Evolutionary conservation across 345 rosid species (phyloP), one percentile per base, ranked within the genome.

Genomic region (Ceriops tagal): DNA sequence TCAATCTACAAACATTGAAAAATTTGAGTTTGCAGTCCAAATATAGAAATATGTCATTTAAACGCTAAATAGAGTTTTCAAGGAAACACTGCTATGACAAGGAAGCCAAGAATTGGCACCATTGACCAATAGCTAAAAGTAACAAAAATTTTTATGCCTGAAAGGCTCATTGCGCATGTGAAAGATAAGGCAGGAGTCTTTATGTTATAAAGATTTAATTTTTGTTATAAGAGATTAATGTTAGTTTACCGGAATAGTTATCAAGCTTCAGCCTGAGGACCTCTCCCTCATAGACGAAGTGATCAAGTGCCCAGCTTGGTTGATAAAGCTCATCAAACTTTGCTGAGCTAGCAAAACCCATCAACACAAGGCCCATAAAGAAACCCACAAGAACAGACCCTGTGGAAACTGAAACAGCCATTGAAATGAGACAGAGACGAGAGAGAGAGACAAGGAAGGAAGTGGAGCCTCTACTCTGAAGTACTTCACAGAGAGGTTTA

Each of bases 281-380:
- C 37, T 96, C 97, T 58, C 99, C 98, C 62, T 96, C 93, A 56
- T 83, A 81, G 19, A 73, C 19, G 52, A 90, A 75, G 53, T 96
- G 99, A 71, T 96, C 98, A 39, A 71, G 64, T 51, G 99, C 98
- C 99, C 99, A 96, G 53, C 90, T 76, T 2, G 98, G 80, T 39
- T 89, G 92, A 61, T 77, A 96, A 7, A 92, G 90, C 34, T 96
- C 92, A 2, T 92, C 91, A 64, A 92, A 96, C 75, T 77, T 84
- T 10, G 87, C 71, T 35, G 82, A 80, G 52, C 58, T 72, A 61
- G 71, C 85, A 57, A 81, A 51, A 62, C 86, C 83, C 59, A 80
- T 72, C 62, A 83, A 20, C 43, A 70, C 66, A 39, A 81, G 21
- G 74, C 80, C 78, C 78, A 81, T 43, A 37, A 84, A 37, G 69